Base-by-base conservation (phyloP, 352 stramenopile species). In the Elongisporangium senticosum region DNA sequence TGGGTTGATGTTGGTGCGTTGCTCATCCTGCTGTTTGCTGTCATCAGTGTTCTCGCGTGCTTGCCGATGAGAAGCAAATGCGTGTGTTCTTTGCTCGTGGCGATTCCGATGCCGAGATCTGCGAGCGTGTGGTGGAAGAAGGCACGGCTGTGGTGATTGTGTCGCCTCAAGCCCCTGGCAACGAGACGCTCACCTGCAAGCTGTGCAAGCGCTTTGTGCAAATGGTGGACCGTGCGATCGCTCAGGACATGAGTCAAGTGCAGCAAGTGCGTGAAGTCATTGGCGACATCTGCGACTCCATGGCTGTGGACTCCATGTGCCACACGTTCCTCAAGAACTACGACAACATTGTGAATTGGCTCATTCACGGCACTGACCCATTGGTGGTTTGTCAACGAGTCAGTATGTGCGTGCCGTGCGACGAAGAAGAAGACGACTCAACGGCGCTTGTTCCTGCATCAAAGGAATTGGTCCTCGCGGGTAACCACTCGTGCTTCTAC, bases 131-230 rank as follows among this genome's bases (percentile, higher is more conserved):
- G 50, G 22, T 51, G 47, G 20, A 43, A 33, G 55, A 68, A 33
- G 50, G 48, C 23, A 56, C 51, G 23, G 49, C 58, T 23, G 19
- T 53, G 53, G 55, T 56, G 8, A 55, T 62, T 53, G 33, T 49
- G 48, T 17, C 52, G 14, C 61, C 67, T 1, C 48, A 52, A n/a
- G 21, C 68, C 47, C 68, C 75, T 15, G 61, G 54, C 17, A 53
- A 57, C 39, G 68, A 84, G 58, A 51, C 62, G 15, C 50, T 89
- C 23, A 83, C 77, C 49, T 92, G 83, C 58, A 84, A 85, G 59
- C 69, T 92, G 49, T 92, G 83, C 72, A 69, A 88, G 59, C 74
- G 78, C 47, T 89, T 93, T 53, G 75, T 93, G 59, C 59, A 88
- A 52, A 89, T 93, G 80, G 67, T 93, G 47, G 67, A 72, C 26